Evolutionary conservation across 805 yeast genomes (phyloP), one percentile per base, ranked within the genome.

Genomic region (Metschnikowia reukaufii): DNA sequence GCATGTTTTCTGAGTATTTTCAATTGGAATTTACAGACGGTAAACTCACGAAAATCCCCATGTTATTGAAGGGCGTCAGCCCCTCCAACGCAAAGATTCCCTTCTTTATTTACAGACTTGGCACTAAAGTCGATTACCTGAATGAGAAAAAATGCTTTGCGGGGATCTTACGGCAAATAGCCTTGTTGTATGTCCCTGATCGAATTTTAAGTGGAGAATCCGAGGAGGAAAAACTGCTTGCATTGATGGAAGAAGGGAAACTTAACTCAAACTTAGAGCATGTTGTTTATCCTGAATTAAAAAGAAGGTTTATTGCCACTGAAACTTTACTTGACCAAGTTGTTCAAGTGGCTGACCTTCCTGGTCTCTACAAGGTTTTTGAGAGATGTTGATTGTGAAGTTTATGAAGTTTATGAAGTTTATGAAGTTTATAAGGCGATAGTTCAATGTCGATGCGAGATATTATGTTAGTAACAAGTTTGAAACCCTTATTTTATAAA

Each of bases 321-420:
- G 70, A 70, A 12, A 60, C 58, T 2, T 56, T 89, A 31, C 54
- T 65, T 4, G 60, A 71, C 12, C 83, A 81, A 46, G 81, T 90
- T 4, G 77, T 88, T 4, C 96, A 92, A 63, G 81, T 94, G 32
- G 97, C 99, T 0, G 90, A 84, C 61, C 65, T 94, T 25, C 98
- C 98, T 1, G 96, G 96, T 0, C 70, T 94, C 47, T 94, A 94
- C 65, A 80, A 76, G 58, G 96, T 95, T 4, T 94, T 94, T 71
- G 99, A 94, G 68, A 75, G 99, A 62, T 94, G 99, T 59, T 87
- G 57, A 64, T 18, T 19, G 7, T 9, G 29, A 10, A 20, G 4
- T 33, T 27, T 5, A 16, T 17, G 29, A n/a, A n/a, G n/a, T n/a
- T n/a, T n/a, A n/a, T n/a, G n/a, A n/a, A n/a, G n/a, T n/a, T n/a